phyloP scores from a whole-genome alignment of 352 stramenopile species.

The Phytophthora megakarya region DNA sequence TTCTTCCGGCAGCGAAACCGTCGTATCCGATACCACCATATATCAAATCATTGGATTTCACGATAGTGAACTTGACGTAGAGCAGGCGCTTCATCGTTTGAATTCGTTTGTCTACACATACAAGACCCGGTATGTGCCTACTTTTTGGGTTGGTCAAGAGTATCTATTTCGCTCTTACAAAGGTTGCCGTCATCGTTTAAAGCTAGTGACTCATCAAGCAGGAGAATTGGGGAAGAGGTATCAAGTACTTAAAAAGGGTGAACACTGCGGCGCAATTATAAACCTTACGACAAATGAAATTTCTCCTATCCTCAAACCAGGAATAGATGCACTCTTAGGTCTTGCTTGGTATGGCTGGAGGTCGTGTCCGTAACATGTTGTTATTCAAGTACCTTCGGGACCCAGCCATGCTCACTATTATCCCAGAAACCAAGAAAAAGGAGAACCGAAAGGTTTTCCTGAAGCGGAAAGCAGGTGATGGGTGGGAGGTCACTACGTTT shows the following conservation, averaged over 20 bases:
- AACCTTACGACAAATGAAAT: not conserved
- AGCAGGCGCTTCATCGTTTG: not conserved
- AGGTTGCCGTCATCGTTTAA: not conserved
- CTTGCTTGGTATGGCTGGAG: slow-evolving; percentile 10
- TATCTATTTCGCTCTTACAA: slow-evolving; percentile 6
- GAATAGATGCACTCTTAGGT: slow-evolving; percentile 9
- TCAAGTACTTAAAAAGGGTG: slow-evolving; percentile 8
- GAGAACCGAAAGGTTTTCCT: slow-evolving; percentile 13
- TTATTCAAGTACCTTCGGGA: slow-evolving; percentile 10
- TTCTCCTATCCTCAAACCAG: slow-evolving; percentile 3
- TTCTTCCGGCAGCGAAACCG: no score
- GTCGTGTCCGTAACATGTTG: slow-evolving; percentile 4
- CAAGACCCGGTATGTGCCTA: not conserved
- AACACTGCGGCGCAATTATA: not conserved
- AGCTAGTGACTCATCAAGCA: not conserved
- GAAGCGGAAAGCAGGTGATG: not conserved
- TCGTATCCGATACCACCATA: no score
- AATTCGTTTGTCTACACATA: slow-evolving; percentile 7
- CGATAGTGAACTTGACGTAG: no score
- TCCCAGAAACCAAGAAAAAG: slow-evolving; percentile 1
- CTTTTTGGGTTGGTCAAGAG: not conserved
- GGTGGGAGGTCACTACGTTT: slow-evolving; percentile 9
- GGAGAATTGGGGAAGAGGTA: not conserved
- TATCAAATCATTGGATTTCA: no score
- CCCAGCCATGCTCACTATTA: not conserved